Evolutionary conservation across 1,139 yeast species (phyloP), one percentile per base, ranked within the genome.

Genomic region (Geotrichum reessii): DNA sequence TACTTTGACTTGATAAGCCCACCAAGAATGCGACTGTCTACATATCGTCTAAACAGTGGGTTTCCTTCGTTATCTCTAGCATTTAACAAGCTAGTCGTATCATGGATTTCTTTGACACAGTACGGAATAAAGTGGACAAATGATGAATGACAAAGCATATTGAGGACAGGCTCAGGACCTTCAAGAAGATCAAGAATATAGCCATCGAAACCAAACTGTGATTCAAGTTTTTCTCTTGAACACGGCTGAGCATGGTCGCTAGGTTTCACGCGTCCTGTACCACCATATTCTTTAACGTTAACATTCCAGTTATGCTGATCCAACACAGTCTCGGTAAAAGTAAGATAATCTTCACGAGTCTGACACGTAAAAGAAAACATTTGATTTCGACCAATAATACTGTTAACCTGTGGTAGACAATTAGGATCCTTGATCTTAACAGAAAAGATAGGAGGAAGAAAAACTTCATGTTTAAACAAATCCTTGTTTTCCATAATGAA

Each of bases 391-490:
- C 83, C 85, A 12, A 88, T 77, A 12, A 84, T 76, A 57, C 81
- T 78, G 58, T 85, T 89, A 53, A 89, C 71, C 17, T 63, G 80
- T 80, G 27, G 79, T 75, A 0, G 85, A 66, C 78, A 79, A 4
- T 67, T 67, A 17, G 71, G 71, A 62, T 84, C 80, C 1, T 75
- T 77, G 1, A 84, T 81, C 22, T 80, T 77, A 51, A 95, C 77
- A 0, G 87, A 78, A 47, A 90, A 76, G n/a, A 85, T 75, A 0
- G 97, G 95, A 1, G 96, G 95, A 66, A 87, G 96, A 63, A 76
- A 81, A 58, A 87, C 83, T 9, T 69, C 69, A 0, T 73, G 73
- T 47, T 72, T 68, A 55, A 81, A 75, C 17, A 74, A 70, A 12
- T 66, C 71, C 27, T 70, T 65, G 47, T 75, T 68, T 9, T 66